phyloP scores from a whole-genome alignment of 768 basidiomycete genomes.

The Hypsizygus marmoreus region DNA sequence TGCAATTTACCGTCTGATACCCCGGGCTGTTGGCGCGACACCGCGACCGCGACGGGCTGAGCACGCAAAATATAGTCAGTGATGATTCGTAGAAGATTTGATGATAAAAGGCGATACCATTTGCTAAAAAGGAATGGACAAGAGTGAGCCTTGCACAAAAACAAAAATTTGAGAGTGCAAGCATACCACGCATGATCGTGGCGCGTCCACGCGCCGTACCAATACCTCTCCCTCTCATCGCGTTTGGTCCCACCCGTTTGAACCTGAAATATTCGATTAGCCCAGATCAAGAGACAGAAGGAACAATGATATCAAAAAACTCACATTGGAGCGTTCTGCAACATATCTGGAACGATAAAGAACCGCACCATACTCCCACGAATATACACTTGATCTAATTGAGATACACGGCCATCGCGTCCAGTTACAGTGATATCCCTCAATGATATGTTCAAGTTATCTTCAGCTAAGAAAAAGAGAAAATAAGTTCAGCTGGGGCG shows the following conservation, averaged over 20 bases:
- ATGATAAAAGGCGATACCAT: constrained; percentile 55
- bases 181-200: constrained; percentile 95
- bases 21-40: constrained; percentile 68
- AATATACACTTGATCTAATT: constrained; percentile 98
- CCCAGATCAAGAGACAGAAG: constrained; percentile 3
- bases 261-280: constrained; percentile 64
- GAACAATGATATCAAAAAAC: constrained; percentile 32
- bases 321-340: constrained; percentile 98
- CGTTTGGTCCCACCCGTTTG: constrained; percentile 97
- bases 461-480: constrained; percentile 73
- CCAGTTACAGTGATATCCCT: constrained; percentile 98
- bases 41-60: constrained; percentile 88
- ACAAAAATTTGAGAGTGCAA: constrained; percentile 9
- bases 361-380: constrained; percentile 97
- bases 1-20: constrained; percentile 72
- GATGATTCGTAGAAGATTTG: background rate
- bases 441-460: constrained; percentile 95
- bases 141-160: constrained; percentile 16
- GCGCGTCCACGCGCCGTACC: constrained; percentile 98
- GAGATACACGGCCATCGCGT: constrained; percentile 96
- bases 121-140: constrained; percentile 61
- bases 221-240: constrained; percentile 98
- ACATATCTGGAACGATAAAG: constrained; percentile 99
- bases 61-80: constrained; percentile 5
- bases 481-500: constrained; percentile 6